These are phyloP conservation scores for Stevia rebaudiana DNA, from an alignment of 140 eudicot genomes.

Conservation along the genomic window DNA sequence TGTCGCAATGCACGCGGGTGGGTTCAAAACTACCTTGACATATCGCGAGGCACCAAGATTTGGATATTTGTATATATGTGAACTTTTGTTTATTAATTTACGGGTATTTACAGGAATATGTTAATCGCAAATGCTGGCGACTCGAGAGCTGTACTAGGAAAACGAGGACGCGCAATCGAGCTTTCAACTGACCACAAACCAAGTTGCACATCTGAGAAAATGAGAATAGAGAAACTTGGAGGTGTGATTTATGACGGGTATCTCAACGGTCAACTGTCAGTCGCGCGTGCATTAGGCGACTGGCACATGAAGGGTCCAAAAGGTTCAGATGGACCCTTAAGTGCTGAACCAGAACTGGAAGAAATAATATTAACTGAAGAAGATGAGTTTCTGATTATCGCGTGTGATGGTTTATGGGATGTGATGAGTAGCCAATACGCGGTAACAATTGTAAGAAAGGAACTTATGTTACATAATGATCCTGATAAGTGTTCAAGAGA, in stretches of 20 bases:
- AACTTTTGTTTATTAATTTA: background rate
- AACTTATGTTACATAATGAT: constrained; percentile 12
- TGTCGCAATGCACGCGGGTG: no score
- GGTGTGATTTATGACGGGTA: constrained; percentile 15
- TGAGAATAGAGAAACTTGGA: constrained; percentile 19
- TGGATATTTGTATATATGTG: background rate
- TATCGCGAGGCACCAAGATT: constrained; percentile 1
- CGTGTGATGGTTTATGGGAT: constrained; percentile 13
- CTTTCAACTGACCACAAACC: constrained; percentile 20
- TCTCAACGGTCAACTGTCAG: constrained; percentile 15
- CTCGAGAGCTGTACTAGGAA: constrained; percentile 12
- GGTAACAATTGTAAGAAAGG: constrained; percentile 9
- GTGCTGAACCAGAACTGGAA: constrained; percentile 55
- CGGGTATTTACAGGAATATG: constrained; percentile 7
- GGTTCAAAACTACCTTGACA: no score
- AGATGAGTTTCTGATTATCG: constrained; percentile 54
- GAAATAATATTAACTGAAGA: constrained; percentile 42
- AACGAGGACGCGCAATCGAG: constrained; percentile 14
- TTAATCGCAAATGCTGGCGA: constrained; percentile 14
- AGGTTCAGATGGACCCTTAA: constrained; percentile 46
- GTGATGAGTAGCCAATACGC: constrained; percentile 17
- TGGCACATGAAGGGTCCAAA: constrained; percentile 23
- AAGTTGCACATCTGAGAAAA: constrained; percentile 14
- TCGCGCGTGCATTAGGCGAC: constrained; percentile 11
- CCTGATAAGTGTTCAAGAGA: constrained; percentile 14